Evolutionary conservation across 176 grass and related monocot genomes (phyloP).

Genomic region (Zoysia japonica): DNA sequence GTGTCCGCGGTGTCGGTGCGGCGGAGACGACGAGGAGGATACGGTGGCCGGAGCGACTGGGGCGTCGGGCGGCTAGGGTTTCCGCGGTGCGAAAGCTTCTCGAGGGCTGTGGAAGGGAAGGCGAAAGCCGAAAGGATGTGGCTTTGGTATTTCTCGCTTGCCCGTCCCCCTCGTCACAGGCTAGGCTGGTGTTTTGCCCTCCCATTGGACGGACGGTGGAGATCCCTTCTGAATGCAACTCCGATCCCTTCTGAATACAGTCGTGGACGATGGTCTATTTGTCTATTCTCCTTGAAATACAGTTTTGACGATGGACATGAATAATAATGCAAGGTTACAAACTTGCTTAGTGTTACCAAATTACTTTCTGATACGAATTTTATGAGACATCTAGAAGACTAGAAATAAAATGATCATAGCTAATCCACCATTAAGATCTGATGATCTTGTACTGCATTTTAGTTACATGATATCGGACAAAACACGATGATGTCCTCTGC

Average conservation of each 20-base stretch:
- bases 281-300: too few relatives aligned
- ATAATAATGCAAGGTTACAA: too few relatives aligned
- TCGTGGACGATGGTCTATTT: too few relatives aligned
- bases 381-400: too few relatives aligned
- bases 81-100: slow-evolving; percentile 13
- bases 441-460: background rate
- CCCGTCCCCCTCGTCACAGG: background rate
- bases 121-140: slow-evolving; percentile 6
- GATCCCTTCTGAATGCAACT: too few relatives aligned
- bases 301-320: too few relatives aligned
- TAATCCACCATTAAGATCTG: too few relatives aligned
- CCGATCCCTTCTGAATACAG: too few relatives aligned
- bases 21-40: background rate
- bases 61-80: slow-evolving; percentile 15
- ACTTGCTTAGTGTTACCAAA: too few relatives aligned
- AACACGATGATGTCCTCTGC: background rate
- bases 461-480: background rate
- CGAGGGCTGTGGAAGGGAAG: slow-evolving; percentile 26
- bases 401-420: too few relatives aligned
- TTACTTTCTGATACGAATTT: too few relatives aligned
- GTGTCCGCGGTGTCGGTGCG: background rate
- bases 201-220: too few relatives aligned
- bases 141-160: background rate
- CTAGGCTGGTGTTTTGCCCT: background rate
- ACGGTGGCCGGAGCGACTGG: background rate